phyloP scores from a whole-genome alignment of 768 basidiomycete species.

The Auricularia cornea region DNA sequence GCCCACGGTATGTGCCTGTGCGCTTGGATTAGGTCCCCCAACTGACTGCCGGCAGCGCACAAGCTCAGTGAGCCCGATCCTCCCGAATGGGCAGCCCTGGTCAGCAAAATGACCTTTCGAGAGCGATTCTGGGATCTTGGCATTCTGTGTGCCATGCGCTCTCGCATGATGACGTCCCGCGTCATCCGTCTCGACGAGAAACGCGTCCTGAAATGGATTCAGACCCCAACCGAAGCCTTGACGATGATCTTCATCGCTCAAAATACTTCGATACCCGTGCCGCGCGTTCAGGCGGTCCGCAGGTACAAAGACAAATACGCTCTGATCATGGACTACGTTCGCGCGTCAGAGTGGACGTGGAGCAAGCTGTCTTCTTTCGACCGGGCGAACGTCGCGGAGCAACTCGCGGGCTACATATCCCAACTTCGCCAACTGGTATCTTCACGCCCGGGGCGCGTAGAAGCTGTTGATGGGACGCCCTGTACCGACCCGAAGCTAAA shows the following conservation, averaged over 20 bases:
- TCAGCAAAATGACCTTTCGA: not conserved
- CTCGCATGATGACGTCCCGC: not conserved
- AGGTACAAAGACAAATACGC: not conserved
- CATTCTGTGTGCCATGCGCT: not conserved
- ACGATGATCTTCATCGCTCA: constrained; percentile 15
- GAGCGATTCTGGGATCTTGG: not conserved
- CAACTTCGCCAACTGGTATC: constrained; percentile 12
- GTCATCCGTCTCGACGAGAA: not conserved
- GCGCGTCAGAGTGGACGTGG: constrained; percentile 6
- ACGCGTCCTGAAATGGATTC: not conserved
- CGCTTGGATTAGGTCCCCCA: too few relatives aligned
- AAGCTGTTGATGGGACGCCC: not conserved
- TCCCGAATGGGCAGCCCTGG: not conserved
- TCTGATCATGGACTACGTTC: constrained; percentile 15
- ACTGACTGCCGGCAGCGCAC: too few relatives aligned
- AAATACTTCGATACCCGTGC: constrained; percentile 19
- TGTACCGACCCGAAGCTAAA: constrained; percentile 24
- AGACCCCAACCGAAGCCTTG: constrained; percentile 11
- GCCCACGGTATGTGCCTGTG: too few relatives aligned
- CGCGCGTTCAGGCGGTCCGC: constrained; percentile 12
- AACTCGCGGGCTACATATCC: constrained; percentile 1
- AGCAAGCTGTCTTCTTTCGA: not conserved
- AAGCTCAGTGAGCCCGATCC: too few relatives aligned
- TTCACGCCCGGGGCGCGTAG: constrained; percentile 9
- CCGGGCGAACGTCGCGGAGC: not conserved